Percentiles rank a stretch among this genome's conserved stretches.
Conservation (phyloP, 129 eudicot genomes). For the Flaveria brownii region DNA sequence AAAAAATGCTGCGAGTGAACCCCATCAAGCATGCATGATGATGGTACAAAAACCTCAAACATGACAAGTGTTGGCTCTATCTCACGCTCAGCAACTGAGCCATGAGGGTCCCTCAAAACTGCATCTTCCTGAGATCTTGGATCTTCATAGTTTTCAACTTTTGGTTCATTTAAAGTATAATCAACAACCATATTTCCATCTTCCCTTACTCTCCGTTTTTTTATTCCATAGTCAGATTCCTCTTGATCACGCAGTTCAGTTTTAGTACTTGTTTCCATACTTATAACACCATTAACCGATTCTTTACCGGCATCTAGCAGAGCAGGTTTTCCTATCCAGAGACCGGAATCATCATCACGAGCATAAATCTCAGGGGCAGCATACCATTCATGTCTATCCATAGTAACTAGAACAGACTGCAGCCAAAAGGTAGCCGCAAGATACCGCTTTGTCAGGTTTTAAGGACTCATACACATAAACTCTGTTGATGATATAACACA, state of each 20-base stretch:
- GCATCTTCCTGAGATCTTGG: constrained; percentile 46
- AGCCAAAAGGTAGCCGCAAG: constrained; percentile 19
- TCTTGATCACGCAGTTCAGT: constrained; percentile 44
- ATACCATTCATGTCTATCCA: constrained; percentile 95
- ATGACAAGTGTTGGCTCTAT: constrained; percentile 91
- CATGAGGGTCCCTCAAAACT: constrained; percentile 49
- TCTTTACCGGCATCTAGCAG: constrained; percentile 49
- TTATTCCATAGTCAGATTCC: constrained; percentile 57
- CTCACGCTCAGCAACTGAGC: constrained; percentile 78
- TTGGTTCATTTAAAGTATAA: constrained; percentile 42
- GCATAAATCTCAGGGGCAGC: constrained; percentile 84
- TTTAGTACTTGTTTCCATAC: constrained; percentile 58
- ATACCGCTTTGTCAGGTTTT: constrained; percentile 2
- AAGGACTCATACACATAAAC: constrained; percentile 8
- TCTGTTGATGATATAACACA: not conserved
- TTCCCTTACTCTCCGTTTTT: constrained; percentile 64
- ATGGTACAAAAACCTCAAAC: constrained; percentile 97
- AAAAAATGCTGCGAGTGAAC: constrained; percentile 96
- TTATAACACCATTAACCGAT: constrained; percentile 43
- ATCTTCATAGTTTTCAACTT: constrained; percentile 50
- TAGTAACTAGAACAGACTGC: constrained; percentile 91
- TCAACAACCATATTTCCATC: constrained; percentile 54
- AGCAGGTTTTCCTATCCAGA: constrained; percentile 66
- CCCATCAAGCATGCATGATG: constrained; percentile 96
- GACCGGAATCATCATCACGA: constrained; percentile 75